Base-by-base conservation (phyloP, 352 stramenopile genomes). In the Aphanomyces astaci region DNA sequence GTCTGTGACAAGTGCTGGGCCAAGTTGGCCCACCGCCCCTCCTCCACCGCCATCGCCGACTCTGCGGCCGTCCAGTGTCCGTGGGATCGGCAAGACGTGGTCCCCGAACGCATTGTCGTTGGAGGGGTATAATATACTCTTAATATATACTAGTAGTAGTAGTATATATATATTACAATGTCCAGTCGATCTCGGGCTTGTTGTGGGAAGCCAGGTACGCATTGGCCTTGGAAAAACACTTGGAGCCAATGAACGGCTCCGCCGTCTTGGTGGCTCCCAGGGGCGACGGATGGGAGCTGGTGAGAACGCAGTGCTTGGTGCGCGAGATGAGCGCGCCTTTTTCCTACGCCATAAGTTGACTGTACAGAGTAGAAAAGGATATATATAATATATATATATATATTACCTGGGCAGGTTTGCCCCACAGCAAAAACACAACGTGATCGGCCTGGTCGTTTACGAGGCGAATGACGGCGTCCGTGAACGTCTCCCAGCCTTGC, bases 381-480 rank as follows among this genome's bases (percentile, higher is more conserved):
- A n/a, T n/a, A n/a, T n/a, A n/a, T n/a, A n/a, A n/a, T n/a, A n/a
- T n/a, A n/a, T n/a, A n/a, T n/a, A n/a, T n/a, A n/a, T n/a, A n/a
- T n/a, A n/a, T n/a, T 57, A 80, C 73, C 59, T 97, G 88, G 10
- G 97, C 97, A 33, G 95, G 96, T 68, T 98, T 98, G 24, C 97
- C 97, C 97, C 97, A 99, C 7, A 99, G 80, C 70, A 99, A 71
- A 76, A 99, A 99, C 0, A 99, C 97, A 19, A 99, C 80, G 73
- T 96, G 80, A 19, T 73, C 75, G 31, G 85, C 71, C 63, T 94
- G 68, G 62, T 79, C 76, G 64, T 83, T 96, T 49, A 98, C 74
- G 55, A 78, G 76, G 54, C 87, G 77, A 49, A 98, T 94, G 64
- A 99, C 79, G 33, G 87, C 87, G 76, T 99, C 95, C 4, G 97